Base-by-base conservation (phyloP, 768 basidiomycete genomes). In the Panaeolus papilionaceus region DNA sequence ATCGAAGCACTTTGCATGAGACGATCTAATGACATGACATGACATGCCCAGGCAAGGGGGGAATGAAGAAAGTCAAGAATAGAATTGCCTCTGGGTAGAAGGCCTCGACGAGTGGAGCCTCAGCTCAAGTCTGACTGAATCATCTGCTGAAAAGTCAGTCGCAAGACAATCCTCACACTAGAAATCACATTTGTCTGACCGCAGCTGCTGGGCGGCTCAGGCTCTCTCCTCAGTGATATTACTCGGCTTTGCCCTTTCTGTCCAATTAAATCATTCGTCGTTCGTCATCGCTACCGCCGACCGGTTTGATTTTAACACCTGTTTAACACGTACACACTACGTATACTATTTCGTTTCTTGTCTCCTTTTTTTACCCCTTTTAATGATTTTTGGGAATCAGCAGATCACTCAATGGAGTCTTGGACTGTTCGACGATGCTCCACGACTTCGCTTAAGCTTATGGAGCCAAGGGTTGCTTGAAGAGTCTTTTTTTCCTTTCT, bases 401-500 rank as follows among this genome's bases (percentile, higher is more conserved):
- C 54, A 58, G 54, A 58, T 58, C 54, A 58, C 54, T 28, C 14
- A 37, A 33, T 58, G 28, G 54, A 58, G 28, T 28, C 26, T 33
- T 33, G 33, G 33, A 33, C 33, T 33, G 3, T 33, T 58, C 54
- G 54, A 58, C 54, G 54, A 58, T 58, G 54, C 54, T 58, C 54
- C 54, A 58, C 54, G n/a, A 33, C 26, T 33, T 28, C 26, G 28
- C 54, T 33, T 14, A 28, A 26, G 49, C 49, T 51, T 51, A 26
- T 51, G 20, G 12, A 54, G 51, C n/a, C 51, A 54, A 54, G 26
- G 4, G 18, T 33, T 39, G 38, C 49, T 12, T 4, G 5, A 45
- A 14, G 44, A 45, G 44, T 23, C 23, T 23, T 23, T 23, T 1
- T 23, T 23, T 23, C 23, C 23, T 23, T 23, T 33, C 33, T 16